Conservation (phyloP, 2,329 filamentous ascomycete genomes). For the Helotiales sp. region DNA sequence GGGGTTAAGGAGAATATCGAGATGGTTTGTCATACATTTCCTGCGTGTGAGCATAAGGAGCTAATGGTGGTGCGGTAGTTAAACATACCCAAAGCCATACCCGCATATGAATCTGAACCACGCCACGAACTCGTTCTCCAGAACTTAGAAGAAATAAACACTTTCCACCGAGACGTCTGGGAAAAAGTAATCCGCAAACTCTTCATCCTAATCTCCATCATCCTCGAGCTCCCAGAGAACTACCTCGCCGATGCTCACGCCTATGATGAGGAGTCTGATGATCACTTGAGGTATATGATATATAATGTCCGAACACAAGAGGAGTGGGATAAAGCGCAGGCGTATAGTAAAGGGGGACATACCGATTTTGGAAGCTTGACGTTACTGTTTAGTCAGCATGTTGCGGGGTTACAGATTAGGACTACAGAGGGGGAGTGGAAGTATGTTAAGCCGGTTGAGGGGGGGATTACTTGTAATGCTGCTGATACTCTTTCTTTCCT, state of each 20-base stretch:
- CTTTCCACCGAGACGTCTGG: conserved; percentile 47
- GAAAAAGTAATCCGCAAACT: conserved; percentile 55
- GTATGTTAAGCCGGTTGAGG: conserved; percentile 48
- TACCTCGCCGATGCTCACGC: conserved; percentile 53
- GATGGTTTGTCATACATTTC: too few relatives aligned
- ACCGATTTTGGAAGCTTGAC: conserved; percentile 40
- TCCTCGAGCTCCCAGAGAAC: conserved; percentile 59
- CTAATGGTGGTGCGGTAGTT: too few relatives aligned
- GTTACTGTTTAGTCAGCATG: conserved; percentile 41
- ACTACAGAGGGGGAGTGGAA: conserved; percentile 47
- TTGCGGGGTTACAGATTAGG: conserved; percentile 40
- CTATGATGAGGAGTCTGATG: conserved; percentile 55
- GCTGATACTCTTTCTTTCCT: conserved; percentile 48
- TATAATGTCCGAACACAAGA: conserved; percentile 49
- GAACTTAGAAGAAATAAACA: conserved; percentile 54
- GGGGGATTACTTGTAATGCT: conserved; percentile 49
- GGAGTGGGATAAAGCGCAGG: conserved; percentile 45
- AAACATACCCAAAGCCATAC: conserved; percentile 57
- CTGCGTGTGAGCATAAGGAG: too few relatives aligned
- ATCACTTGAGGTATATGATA: conserved; percentile 61
- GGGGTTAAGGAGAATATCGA: conserved; percentile 49
- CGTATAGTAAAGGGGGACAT: conserved; percentile 47
- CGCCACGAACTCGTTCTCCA: conserved; percentile 47
- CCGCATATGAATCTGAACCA: conserved; percentile 40
- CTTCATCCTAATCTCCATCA: conserved; percentile 57